Evolutionary conservation across 768 basidiomycete species (phyloP).

Genomic region (Mycena rebaudengoi): DNA sequence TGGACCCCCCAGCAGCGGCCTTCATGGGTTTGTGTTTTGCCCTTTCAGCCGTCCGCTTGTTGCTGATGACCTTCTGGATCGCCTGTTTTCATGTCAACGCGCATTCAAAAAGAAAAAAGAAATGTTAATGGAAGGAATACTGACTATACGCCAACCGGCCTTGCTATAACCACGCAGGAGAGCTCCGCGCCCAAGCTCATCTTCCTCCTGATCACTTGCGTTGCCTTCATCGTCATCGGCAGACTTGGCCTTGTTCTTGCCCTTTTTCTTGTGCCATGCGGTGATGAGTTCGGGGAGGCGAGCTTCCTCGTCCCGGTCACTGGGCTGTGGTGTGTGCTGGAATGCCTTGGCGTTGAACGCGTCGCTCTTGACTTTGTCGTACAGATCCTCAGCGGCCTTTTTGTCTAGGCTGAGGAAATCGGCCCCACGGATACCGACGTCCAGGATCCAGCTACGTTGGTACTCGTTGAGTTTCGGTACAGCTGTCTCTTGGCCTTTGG

Average conservation of each 20-base stretch:
- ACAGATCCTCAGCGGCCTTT: not conserved
- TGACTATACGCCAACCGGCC: constrained; percentile 4
- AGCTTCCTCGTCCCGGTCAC: not conserved
- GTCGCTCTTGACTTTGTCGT: constrained; percentile 4
- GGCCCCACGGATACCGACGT: not conserved
- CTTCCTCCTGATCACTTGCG: not conserved
- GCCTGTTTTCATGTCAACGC: not conserved
- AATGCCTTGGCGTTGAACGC: constrained; percentile 13
- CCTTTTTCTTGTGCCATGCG: not conserved
- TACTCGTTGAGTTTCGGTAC: constrained; percentile 10
- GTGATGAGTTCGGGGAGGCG: not conserved
- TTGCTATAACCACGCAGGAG: constrained; percentile 2
- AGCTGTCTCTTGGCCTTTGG: not conserved
- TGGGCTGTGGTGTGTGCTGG: not conserved
- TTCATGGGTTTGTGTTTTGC: not conserved
- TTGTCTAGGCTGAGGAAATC: not conserved
- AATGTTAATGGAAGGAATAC: not conserved
- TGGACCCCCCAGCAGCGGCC: not conserved
- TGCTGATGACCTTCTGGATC: constrained; percentile 22
- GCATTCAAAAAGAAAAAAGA: not conserved
- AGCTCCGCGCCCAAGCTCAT: not conserved
- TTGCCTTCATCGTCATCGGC: not conserved
- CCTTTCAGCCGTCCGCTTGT: constrained; percentile 4
- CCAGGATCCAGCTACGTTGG: constrained; percentile 11
- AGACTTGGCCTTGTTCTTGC: not conserved